Conservation (phyloP, 2,329 filamentous ascomycete species). For the Cladophialophora psammophila region DNA sequence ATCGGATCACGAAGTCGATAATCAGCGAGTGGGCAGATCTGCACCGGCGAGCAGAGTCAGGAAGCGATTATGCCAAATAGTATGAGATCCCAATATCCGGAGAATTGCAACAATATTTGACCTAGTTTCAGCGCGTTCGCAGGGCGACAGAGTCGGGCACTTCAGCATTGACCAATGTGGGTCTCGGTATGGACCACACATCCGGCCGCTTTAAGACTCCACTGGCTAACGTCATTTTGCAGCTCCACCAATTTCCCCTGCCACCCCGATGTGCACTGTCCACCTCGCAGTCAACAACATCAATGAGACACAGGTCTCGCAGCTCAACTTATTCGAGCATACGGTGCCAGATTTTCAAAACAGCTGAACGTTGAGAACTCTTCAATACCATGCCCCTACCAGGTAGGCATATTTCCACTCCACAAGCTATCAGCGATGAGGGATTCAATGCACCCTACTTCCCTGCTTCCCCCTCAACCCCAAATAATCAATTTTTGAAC, state of each 20-base stretch:
- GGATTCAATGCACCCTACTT: no score
- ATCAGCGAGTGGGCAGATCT: neutral
- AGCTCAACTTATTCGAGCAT: no score
- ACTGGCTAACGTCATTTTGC: neutral
- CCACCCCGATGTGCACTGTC: neutral
- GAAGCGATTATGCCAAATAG: neutral
- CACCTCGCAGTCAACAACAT: no score
- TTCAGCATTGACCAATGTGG: neutral
- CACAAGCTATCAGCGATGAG: no score
- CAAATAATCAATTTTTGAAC: no score
- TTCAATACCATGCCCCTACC: neutral
- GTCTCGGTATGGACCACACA: neutral
- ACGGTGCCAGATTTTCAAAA: neutral
- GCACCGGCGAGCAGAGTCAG: neutral
- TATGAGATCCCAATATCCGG: neutral
- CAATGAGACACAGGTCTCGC: no score
- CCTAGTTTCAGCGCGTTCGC: neutral
- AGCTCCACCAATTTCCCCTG: neutral
- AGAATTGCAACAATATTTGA: neutral
- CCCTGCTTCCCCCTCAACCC: no score
- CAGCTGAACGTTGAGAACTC: slow-evolving; percentile 47
- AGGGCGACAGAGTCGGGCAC: neutral
- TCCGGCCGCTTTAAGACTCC: neutral
- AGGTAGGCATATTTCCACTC: no score
- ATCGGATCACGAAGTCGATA: neutral